Percentiles rank a stretch among this genome's conserved stretches.
Evolutionary conservation across 306 rosid genomes (phyloP).

Genomic region (Vicia sativa): DNA sequence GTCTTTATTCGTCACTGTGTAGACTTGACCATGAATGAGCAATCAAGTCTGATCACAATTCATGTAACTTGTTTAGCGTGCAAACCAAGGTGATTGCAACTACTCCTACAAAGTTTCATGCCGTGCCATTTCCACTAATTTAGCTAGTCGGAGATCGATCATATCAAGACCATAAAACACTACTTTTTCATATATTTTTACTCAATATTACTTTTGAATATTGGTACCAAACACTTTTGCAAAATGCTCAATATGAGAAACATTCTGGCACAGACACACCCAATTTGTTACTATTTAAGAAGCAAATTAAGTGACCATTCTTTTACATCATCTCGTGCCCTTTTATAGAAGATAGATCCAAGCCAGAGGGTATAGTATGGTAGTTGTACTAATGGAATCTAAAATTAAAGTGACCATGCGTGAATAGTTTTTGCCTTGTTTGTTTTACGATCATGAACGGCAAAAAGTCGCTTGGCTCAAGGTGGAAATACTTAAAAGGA

Average conservation of each 20-base stretch:
- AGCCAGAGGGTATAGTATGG: background rate
- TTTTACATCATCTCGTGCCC: constrained; percentile 38
- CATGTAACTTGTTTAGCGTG: constrained; percentile 45
- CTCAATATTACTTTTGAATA: constrained; percentile 9
- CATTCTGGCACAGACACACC: constrained; percentile 36
- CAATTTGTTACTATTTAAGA: constrained; percentile 26
- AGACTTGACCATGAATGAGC: constrained; percentile 40
- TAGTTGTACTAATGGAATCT: constrained; percentile 36
- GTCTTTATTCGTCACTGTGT: constrained; percentile 16
- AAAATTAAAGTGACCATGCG: constrained; percentile 18
- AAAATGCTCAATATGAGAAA: constrained; percentile 41
- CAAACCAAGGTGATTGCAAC: constrained; percentile 37
- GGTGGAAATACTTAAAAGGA: constrained; percentile 42
- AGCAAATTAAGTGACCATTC: constrained; percentile 19
- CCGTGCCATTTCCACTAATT: constrained; percentile 12
- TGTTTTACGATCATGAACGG: constrained; percentile 34
- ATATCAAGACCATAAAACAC: constrained; percentile 14
- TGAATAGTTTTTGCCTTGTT: constrained; percentile 34
- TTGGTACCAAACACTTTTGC: constrained; percentile 29
- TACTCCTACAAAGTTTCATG: constrained; percentile 1
- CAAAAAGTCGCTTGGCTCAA: constrained; percentile 37
- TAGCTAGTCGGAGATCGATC: constrained; percentile 3
- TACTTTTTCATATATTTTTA: background rate
- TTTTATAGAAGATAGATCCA: constrained; percentile 5
- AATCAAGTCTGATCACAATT: constrained; percentile 40